A percentile compares a stretch with the other conserved stretches of the same genome.
Conservation (phyloP, 257 asterid genomes). For the Solanum tarijense region DNA sequence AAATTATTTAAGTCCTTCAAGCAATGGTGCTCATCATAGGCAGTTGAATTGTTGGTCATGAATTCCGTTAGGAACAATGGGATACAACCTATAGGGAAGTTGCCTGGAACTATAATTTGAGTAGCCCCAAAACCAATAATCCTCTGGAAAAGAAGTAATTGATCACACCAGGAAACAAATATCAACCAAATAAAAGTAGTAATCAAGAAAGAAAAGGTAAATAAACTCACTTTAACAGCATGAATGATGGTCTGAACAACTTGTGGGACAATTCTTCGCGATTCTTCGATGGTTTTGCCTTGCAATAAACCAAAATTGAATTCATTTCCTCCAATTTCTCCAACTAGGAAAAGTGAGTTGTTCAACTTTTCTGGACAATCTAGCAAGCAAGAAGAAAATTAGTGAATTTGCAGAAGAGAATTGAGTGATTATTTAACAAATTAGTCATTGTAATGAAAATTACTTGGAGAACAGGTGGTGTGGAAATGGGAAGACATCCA, state of each 20-base stretch:
- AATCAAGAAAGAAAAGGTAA: neutral
- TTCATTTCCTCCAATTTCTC: slow-evolving; percentile 11
- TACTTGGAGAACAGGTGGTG: neutral
- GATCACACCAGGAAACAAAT: neutral
- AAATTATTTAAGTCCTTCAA: neutral
- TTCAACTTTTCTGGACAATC: neutral
- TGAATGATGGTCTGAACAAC: slow-evolving; percentile 1
- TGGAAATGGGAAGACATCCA: slow-evolving; percentile 16
- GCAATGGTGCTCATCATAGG: neutral
- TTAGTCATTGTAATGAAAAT: neutral
- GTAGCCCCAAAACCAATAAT: neutral
- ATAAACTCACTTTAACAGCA: neutral
- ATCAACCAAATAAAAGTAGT: neutral
- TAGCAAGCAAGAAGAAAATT: neutral
- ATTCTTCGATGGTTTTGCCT: slow-evolving; percentile 4
- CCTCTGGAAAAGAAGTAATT: neutral
- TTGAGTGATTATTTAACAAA: neutral
- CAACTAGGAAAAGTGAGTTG: slow-evolving; percentile 7
- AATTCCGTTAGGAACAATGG: neutral
- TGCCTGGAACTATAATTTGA: neutral
- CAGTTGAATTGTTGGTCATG: neutral
- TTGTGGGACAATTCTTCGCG: neutral
- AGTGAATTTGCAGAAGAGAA: neutral
- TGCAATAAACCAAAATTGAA: slow-evolving; percentile 4
- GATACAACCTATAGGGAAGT: neutral